Evolutionary conservation across 1,139 yeast species (phyloP), one percentile per base, ranked within the genome.

Genomic region (Sugiyamaella grinbergsii): DNA sequence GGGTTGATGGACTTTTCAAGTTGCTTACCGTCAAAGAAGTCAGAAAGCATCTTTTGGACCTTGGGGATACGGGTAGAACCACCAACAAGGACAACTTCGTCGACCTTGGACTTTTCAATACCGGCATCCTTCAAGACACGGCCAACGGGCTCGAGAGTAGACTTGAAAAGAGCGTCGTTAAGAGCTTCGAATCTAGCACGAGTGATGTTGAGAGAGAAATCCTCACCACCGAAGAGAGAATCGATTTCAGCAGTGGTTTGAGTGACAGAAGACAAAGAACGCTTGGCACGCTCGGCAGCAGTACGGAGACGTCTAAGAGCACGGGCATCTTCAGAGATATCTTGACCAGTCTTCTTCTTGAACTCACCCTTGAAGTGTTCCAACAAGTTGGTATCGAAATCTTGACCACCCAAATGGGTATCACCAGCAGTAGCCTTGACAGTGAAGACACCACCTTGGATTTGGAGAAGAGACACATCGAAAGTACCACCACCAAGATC

Each of bases 401-500:
- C 94, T 75, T 90, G 96, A 80, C 97, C 97, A 79, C 97, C 97
- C 78, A 90, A 81, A 76, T 90, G 97, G 60, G 97, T 90, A 76
- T 90, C 96, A 85, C 97, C 97, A 54, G 96, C 96, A 63, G 97
- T 90, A 58, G 97, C 91, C 80, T 89, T 88, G 66, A 90, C 97
- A 75, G 90, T 95, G 72, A 90, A 90, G 63, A 90, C 87, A 81
- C 97, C 97, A 60, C 89, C 96, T 73, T 90, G 95, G 71, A 90
- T 90, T 51, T 93, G 84, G 64, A 90, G 79, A 62, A 90, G 79
- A 38, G 97, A 90, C 53, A 90, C 97, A 86, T 90, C 97, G 73
- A 90, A 90, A 67, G 97, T 90, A 80, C 97, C 97, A 78, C 97
- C 97, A 82, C 97, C 97, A 69, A 90, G 80, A 74, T 90, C 97